A percentile compares a stretch with the other conserved stretches of the same genome.
phyloP scores from a whole-genome alignment of 2,329 filamentous ascomycete species.

The Ophiosphaerella herpotricha region DNA sequence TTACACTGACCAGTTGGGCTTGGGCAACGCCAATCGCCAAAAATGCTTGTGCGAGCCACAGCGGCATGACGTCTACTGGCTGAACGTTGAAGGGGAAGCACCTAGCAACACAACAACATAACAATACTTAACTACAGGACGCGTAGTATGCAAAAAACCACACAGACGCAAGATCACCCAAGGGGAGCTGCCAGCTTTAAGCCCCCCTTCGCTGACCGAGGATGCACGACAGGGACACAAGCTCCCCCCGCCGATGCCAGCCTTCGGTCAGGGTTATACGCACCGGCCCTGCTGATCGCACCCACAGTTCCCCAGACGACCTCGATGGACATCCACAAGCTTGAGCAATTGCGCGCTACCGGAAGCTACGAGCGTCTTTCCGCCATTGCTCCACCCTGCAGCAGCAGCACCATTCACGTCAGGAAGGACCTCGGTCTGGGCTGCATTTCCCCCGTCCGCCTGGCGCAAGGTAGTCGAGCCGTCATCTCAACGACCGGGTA shows the following conservation, averaged over 20 bases:
- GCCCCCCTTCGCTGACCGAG: background rate
- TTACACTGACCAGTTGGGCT: constrained; percentile 37
- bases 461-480: constrained; percentile 10
- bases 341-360: constrained; percentile 1
- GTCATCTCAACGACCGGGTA: constrained; percentile 7
- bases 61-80: constrained; percentile 33
- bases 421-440: constrained; percentile 4
- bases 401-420: constrained; percentile 7
- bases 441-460: constrained; percentile 9
- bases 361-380: constrained; percentile 5
- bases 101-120: constrained; percentile 12
- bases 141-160: constrained; percentile 13
- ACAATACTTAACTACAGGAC: constrained; percentile 15
- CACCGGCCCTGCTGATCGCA: constrained; percentile 26
- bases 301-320: constrained; percentile 16
- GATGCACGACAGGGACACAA: background rate
- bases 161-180: constrained; percentile 7
- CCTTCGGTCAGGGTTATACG: background rate
- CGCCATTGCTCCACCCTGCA: background rate
- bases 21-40: constrained; percentile 36
- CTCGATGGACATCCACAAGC: constrained; percentile 3
- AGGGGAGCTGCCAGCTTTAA: constrained; percentile 25
- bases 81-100: constrained; percentile 17
- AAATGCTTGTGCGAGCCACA: constrained; percentile 43
- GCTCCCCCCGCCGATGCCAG: background rate